Evolutionary conservation across 2,329 filamentous ascomycete genomes (phyloP).

Genomic region (Gremmenia infestans): DNA sequence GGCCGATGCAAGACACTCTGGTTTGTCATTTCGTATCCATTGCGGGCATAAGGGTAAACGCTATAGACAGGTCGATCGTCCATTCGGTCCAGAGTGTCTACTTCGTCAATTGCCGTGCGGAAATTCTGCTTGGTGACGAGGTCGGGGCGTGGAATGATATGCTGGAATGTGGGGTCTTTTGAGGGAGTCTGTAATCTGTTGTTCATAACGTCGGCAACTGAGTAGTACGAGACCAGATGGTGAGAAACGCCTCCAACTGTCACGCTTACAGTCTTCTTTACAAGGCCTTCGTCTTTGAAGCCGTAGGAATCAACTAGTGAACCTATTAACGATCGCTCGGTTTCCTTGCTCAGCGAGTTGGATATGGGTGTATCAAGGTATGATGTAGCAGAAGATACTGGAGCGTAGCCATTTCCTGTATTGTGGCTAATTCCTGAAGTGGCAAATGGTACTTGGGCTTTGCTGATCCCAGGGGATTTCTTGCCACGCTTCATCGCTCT

Average conservation of each 20-base stretch:
- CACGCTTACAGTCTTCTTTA: slow-evolving; percentile 92
- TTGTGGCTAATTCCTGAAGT: background rate
- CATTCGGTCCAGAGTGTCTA: slow-evolving; percentile 36
- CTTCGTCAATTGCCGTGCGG: slow-evolving; percentile 58
- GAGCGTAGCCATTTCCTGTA: slow-evolving; percentile 10
- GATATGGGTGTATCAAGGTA: slow-evolving; percentile 16
- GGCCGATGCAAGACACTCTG: slow-evolving; percentile 25
- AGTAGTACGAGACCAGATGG: slow-evolving; percentile 88
- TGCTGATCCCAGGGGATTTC: slow-evolving; percentile 29
- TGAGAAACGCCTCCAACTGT: slow-evolving; percentile 69
- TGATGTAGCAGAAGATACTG: slow-evolving; percentile 8
- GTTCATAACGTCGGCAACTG: slow-evolving; percentile 66
- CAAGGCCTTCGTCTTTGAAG: slow-evolving; percentile 75
- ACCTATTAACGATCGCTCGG: slow-evolving; percentile 53
- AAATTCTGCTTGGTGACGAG: slow-evolving; percentile 62
- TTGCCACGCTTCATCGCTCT: slow-evolving; percentile 68
- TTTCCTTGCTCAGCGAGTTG: slow-evolving; percentile 28
- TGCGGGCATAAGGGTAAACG: slow-evolving; percentile 22
- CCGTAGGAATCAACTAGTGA: slow-evolving; percentile 86
- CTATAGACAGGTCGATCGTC: slow-evolving; percentile 26
- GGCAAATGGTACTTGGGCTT: slow-evolving; percentile 20
- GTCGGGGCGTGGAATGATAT: slow-evolving; percentile 51
- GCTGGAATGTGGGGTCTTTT: slow-evolving; percentile 44
- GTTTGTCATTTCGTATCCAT: slow-evolving; percentile 29
- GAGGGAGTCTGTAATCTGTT: slow-evolving; percentile 53